Percentiles rank a stretch among this genome's conserved stretches.
phyloP scores from a whole-genome alignment of 106 monocot species.

The Allium fistulosum region DNA sequence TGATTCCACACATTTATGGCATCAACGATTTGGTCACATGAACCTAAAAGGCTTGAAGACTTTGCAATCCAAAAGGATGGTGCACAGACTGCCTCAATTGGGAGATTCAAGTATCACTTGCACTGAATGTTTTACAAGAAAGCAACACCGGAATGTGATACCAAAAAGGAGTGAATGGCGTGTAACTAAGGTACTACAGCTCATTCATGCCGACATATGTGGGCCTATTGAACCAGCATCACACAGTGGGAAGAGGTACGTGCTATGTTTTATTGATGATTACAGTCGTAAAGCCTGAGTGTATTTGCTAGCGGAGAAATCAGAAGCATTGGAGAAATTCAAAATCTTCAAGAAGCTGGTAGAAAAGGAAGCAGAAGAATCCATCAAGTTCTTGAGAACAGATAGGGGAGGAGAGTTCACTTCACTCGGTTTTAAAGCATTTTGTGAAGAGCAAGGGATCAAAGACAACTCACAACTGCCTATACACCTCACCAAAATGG shows the following conservation, averaged over 20 bases:
- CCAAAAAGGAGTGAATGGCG: background rate
- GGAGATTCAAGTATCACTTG: background rate
- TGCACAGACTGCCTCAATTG: background rate
- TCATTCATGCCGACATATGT: background rate
- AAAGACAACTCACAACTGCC: background rate
- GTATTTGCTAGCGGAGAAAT: background rate
- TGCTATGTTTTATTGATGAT: background rate
- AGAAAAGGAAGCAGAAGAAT: background rate
- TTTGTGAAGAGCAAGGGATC: background rate
- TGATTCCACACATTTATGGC: background rate
- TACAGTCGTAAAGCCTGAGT: background rate
- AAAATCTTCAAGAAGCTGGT: background rate
- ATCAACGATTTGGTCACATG: background rate
- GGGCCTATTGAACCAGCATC: no score
- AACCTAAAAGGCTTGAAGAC: background rate
- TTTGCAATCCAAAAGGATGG: background rate
- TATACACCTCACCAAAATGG: background rate
- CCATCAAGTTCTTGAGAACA: background rate
- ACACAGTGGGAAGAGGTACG: no score
- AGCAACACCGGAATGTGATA: background rate
- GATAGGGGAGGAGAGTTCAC: conserved; percentile 2
- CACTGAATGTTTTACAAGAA: background rate
- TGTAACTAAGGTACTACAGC: background rate
- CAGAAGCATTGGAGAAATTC: background rate
- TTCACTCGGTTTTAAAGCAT: background rate